Evolutionary conservation across 176 grass and related monocot genomes (phyloP).

Genomic region (Saccharum officinarum): DNA sequence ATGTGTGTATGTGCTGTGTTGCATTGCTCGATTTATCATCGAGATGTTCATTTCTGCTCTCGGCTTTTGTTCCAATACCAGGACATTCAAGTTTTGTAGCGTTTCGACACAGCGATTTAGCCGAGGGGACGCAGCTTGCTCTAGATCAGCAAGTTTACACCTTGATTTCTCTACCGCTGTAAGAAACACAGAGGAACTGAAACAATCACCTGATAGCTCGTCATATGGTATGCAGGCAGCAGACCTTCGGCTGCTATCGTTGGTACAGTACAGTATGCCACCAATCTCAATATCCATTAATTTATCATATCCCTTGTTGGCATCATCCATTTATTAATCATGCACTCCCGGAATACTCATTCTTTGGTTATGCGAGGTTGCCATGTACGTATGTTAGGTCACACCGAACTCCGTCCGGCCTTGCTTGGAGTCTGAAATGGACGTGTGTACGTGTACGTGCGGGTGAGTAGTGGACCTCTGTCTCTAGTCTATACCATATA

Average conservation of each 20-base stretch:
- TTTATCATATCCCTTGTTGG: neutral
- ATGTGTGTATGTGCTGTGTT: neutral
- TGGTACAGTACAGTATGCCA: neutral
- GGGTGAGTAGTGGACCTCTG: slow-evolving; percentile 2
- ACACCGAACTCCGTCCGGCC: neutral
- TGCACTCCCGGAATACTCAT: neutral
- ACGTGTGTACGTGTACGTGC: neutral
- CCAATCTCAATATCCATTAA: neutral
- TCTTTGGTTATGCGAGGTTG: neutral
- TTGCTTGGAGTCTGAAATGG: neutral
- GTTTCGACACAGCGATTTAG: neutral
- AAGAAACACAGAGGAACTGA: neutral
- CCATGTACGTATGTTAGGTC: neutral
- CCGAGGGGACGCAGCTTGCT: neutral
- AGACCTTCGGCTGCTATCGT: neutral
- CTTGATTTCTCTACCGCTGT: neutral
- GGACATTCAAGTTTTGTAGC: neutral
- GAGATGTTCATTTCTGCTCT: neutral
- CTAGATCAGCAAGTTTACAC: neutral
- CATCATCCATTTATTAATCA: neutral
- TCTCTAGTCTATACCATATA: neutral
- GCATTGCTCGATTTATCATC: neutral
- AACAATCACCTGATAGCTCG: neutral
- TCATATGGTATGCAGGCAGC: neutral
- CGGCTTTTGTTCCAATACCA: neutral